Base-by-base conservation (phyloP, 176 grass and related monocot genomes). In the Bonia amplexicaulis region DNA sequence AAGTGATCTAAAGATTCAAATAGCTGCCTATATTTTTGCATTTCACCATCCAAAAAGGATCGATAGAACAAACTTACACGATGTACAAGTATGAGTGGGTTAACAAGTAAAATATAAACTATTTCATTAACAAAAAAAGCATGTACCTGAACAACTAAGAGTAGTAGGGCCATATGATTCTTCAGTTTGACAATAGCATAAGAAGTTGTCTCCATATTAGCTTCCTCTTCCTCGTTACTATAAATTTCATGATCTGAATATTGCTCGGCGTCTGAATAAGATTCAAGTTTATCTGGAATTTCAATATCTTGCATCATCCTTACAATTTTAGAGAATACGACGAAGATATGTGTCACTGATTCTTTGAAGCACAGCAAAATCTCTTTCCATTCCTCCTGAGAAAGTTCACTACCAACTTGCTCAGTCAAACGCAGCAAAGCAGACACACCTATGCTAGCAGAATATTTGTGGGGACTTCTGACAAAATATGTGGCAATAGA, bases 291-390 rank as follows among this genome's bases (percentile, higher is more conserved):
- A 74, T 99, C 96, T 63, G 93, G 90, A 87, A 99, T 93, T 64
- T 99, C 96, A 81, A 94, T 87, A 83, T 95, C 84, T 87, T 96
- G 91, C 96, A 99, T 99, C 79, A 95, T 96, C 60, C 62, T 90
- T 39, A 86, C 64, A 79, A 96, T 92, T 89, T 88, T 99, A 42
- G 88, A 76, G 78, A 96, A 94, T 25, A 59, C 48, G 20, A 78
- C 69, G 40, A 94, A 90, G 12, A 85, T 92, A 29, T 84, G 66
- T 48, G 29, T 54, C 76, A 85, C 85, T 54, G 96, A 88, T 85
- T 92, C 91, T 87, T 88, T 99, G 69, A 99, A 90, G 53, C 35
- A 59, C 54, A 86, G 62, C 69, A 99, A 89, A 57, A 99, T 78
- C 80, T 84, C 77, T 77, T 94, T 87, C 96, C 96, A 99, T 72